Percentiles rank a stretch among this genome's conserved stretches.
phyloP scores from a whole-genome alignment of 1,284 basidiomycete genomes.

The Phaffia rhodozyma region DNA sequence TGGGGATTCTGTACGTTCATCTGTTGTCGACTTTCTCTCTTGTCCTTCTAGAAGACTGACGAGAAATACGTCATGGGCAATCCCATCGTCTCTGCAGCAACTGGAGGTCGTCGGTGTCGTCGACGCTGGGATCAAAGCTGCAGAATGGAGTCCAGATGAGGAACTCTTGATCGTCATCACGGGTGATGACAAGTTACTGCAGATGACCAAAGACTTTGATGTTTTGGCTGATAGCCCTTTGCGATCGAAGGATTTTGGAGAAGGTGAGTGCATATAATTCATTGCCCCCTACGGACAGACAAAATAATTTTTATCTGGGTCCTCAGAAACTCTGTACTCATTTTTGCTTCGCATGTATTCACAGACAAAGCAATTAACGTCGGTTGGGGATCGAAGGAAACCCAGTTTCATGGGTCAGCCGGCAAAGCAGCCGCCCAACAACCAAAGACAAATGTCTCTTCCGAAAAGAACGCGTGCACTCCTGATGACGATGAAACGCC shows the following conservation, averaged over 20 bases:
- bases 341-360: neutral
- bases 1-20: neutral
- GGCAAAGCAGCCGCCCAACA: slow-evolving; percentile 67
- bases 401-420: slow-evolving; percentile 93
- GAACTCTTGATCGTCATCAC: slow-evolving; percentile 68
- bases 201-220: slow-evolving; percentile 84
- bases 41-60: slow-evolving; percentile 3
- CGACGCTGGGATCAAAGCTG: slow-evolving; percentile 69
- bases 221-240: slow-evolving; percentile 68
- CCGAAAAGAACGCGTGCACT: slow-evolving; percentile 23
- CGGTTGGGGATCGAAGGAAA: slow-evolving; percentile 94
- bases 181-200: slow-evolving; percentile 69
- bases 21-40: slow-evolving; percentile 18
- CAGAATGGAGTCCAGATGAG: slow-evolving; percentile 84
- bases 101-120: slow-evolving; percentile 72
- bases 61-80: slow-evolving; percentile 31
- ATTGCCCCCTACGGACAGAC: neutral
- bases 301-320: neutral
- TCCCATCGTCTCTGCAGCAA: slow-evolving; percentile 25
- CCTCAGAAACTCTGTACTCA: neutral
- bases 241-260: slow-evolving; percentile 66
- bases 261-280: slow-evolving; percentile 44
- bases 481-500: slow-evolving; percentile 60
- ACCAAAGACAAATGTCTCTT: slow-evolving; percentile 40
- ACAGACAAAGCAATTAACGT: slow-evolving; percentile 82